phyloP scores from a whole-genome alignment of 108 stramenopile species.

The Cyclostephanos invisitatus region DNA sequence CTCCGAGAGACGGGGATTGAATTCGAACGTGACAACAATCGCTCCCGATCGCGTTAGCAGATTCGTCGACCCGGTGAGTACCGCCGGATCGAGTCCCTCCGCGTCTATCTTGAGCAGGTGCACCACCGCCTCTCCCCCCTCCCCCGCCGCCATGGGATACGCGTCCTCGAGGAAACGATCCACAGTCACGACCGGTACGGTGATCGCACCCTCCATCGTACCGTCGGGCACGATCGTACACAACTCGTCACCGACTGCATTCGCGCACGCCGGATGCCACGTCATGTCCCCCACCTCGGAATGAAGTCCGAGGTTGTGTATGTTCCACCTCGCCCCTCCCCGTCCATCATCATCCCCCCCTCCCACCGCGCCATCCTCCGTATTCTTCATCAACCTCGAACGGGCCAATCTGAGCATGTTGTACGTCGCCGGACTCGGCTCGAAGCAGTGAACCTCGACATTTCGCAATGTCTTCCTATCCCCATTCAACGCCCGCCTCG shows the following conservation, averaged over 20 bases:
- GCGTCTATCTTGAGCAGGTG: constrained; percentile 48
- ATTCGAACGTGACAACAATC: constrained; percentile 47
- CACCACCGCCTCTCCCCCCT: constrained; percentile 17
- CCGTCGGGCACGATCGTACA: constrained; percentile 41
- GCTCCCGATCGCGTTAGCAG: constrained; percentile 25
- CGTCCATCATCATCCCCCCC: too few species aligned
- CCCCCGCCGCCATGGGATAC: neutral
- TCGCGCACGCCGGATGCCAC: constrained; percentile 33
- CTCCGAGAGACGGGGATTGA: constrained; percentile 39
- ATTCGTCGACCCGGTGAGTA: constrained; percentile 17
- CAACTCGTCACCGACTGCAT: constrained; percentile 33
- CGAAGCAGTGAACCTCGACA: constrained; percentile 44
- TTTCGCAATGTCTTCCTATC: constrained; percentile 13
- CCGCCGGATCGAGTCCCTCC: constrained; percentile 43
- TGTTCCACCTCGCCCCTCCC: constrained; percentile 32
- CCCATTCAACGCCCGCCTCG: constrained; percentile 19
- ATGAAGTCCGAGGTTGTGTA: constrained; percentile 45
- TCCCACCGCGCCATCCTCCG: neutral
- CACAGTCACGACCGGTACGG: constrained; percentile 40
- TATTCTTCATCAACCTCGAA: constrained; percentile 16
- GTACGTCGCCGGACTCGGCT: constrained; percentile 43
- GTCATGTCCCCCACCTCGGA: constrained; percentile 21
- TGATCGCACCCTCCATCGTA: constrained; percentile 23
- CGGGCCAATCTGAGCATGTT: constrained; percentile 25
- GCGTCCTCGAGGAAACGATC: constrained; percentile 28